Base-by-base conservation (phyloP, 768 basidiomycete species). In the Leccinum olivaceopallidum region DNA sequence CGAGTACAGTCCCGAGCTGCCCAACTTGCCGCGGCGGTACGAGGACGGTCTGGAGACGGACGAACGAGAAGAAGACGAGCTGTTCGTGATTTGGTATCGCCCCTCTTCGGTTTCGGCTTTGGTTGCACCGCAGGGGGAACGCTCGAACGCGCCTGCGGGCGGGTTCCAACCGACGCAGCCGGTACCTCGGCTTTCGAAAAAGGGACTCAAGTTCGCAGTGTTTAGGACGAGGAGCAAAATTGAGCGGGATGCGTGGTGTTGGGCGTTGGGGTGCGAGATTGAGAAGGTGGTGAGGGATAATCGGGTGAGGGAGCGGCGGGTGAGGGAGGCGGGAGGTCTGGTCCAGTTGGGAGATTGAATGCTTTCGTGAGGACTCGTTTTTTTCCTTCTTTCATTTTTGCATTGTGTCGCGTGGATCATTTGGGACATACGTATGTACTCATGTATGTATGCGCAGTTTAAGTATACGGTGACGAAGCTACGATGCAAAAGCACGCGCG, bases 211-310 rank as follows among this genome's bases (percentile, higher is more conserved):
- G 71, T 65, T 86, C 58, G 66, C 82, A 16, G 81, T 94, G 2
- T 88, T 90, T 65, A 82, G 86, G 62, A 86, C 89, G 55, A 80
- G 94, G 70, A 94, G 86, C 69, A 86, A 87, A 75, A 78, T 98
- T 39, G 96, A 98, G 74, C 79, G 95, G 30, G 95, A 98, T 73
- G 82, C 88, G 30, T 98, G 95, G 95, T 94, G 94, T 66, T 97
- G 92, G 90, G 93, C 92, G 1, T 75, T 98, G 65, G 94, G 92
- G 62, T 84, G 83, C 50, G 94, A 96, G 76, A 94, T 97, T 62
- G 94, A 98, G 75, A 87, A 86, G 71, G 75, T 90, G 14, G 85
- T 85, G 42, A 79, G 92, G 68, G 75, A 75, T 9, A 84, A 86
- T 67, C 77, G 70, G 62, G 83, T 81, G 20, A 78, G 92, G 64